Base-by-base conservation (phyloP, 371 early-diverging fungal genomes). In the Sporodiniella umbellata region DNA sequence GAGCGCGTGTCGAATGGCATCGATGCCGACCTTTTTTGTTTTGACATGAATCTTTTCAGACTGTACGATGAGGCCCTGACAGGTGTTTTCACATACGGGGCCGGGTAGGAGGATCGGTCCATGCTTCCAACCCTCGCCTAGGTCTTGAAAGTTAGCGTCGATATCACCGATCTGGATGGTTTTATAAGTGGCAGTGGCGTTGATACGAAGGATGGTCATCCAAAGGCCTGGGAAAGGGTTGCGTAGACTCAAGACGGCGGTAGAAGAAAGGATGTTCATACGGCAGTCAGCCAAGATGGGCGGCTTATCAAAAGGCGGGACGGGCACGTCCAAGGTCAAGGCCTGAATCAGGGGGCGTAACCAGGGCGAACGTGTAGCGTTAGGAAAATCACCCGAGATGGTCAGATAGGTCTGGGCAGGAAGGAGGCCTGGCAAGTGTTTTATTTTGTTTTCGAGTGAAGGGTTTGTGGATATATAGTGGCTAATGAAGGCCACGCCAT, bases 261-360 rank as follows among this genome's bases (percentile, higher is more conserved):
- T 71, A 3, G 77, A 77, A 6, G 77, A 77, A 7, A 73, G 23
- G 1, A 77, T 46, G 26, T 73, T 69, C 59, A 77, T 60, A 40
- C 64, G 68, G 42, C 68, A 62, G 15, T 68, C 68, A 18, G 60
- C 58, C 33, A 77, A 38, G 14, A 77, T 19, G 5, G 76, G 60
- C 4, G 45, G 48, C 22, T 62, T 60, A 33, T 59, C 53, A 35
- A 77, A 64, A 3, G 39, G 54, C 39, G 77, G 77, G 11, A 64
- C 56, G 3, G 48, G 53, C 5, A 70, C 62, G 14, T 47, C 40
- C 42, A 77, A 77, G 23, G 31, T 46, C 28, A 77, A 40, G 10
- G 55, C 24, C 7, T 59, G 48, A 23, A 77, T 40, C 26, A 77
- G 48, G 0, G 51, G 4, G 14, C 48, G 33, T 22, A 77, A 21